Evolutionary conservation across 257 asterid species (phyloP).

Genomic region (Cordia subcordata): DNA sequence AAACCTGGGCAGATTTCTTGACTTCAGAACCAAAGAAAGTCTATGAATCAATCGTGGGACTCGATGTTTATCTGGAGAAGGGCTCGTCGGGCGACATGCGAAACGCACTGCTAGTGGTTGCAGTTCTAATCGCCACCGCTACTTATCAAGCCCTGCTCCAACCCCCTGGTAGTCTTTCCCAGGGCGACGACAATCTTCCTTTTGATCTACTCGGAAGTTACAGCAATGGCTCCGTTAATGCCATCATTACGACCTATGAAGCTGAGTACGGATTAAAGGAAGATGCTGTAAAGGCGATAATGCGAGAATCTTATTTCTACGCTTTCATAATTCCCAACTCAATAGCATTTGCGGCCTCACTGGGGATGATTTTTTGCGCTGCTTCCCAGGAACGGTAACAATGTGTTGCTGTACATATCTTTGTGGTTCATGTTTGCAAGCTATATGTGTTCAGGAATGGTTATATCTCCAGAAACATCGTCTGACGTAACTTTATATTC

Average conservation of each 20-base stretch:
- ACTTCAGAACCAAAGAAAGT: not conserved
- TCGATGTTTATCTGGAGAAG: not conserved
- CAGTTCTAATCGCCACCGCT: slow-evolving; percentile 3
- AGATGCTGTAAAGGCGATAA: not conserved
- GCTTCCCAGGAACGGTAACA: not conserved
- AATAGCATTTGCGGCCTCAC: not conserved
- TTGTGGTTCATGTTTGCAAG: not conserved
- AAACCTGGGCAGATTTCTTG: not conserved
- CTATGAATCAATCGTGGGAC: not conserved
- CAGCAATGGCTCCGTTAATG: no score
- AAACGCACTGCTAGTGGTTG: slow-evolving; percentile 7
- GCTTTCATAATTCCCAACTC: not conserved
- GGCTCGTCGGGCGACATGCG: not conserved
- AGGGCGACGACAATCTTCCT: not conserved
- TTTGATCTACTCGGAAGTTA: no score
- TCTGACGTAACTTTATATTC: no score
- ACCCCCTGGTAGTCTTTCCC: slow-evolving; percentile 15
- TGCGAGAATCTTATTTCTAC: not conserved
- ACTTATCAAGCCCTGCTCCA: slow-evolving; percentile 8
- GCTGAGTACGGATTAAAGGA: not conserved
- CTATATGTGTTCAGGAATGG: not conserved
- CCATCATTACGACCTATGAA: not conserved
- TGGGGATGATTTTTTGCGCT: not conserved
- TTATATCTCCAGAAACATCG: not conserved
- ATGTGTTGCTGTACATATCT: not conserved